Conservation (phyloP, 306 rosid genomes). For the Hylodesmum podocarpum region DNA sequence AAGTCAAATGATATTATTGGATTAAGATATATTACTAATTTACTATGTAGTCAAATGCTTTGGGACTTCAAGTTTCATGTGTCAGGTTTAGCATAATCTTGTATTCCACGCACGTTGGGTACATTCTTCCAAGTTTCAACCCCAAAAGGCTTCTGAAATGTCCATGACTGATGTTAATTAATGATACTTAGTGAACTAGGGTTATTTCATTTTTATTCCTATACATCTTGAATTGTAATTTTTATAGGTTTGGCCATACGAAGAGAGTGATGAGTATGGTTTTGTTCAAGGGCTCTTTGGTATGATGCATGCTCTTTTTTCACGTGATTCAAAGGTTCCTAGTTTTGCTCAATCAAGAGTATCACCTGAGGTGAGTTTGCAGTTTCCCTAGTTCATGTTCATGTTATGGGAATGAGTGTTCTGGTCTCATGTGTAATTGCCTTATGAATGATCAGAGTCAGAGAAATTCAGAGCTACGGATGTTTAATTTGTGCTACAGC, state of each 20-base stretch:
- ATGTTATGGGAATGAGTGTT: background rate
- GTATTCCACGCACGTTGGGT: background rate
- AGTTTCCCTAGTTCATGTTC: slow-evolving; percentile 8
- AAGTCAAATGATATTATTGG: background rate
- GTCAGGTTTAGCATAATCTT: background rate
- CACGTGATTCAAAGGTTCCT: slow-evolving; percentile 53
- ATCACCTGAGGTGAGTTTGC: slow-evolving; percentile 59
- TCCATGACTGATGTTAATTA: background rate
- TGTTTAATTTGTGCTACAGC: slow-evolving; percentile 77
- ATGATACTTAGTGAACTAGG: background rate
- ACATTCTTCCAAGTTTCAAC: background rate
- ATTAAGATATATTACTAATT: background rate
- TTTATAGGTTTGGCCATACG: slow-evolving; percentile 91
- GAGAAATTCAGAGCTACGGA: slow-evolving; percentile 70
- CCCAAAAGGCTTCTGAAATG: background rate
- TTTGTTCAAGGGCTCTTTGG: slow-evolving; percentile 94
- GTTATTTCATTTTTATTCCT: background rate
- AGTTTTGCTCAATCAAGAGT: slow-evolving; percentile 49
- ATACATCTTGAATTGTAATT: slow-evolving; percentile 20
- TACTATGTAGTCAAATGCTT: background rate
- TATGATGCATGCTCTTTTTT: slow-evolving; percentile 74
- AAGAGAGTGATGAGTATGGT: slow-evolving; percentile 74
- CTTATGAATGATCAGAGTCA: slow-evolving; percentile 54
- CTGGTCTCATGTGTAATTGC: slow-evolving; percentile 6
- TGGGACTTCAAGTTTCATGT: background rate